phyloP scores from a whole-genome alignment of 768 basidiomycete genomes.

The Podaxis carcinomalis region DNA sequence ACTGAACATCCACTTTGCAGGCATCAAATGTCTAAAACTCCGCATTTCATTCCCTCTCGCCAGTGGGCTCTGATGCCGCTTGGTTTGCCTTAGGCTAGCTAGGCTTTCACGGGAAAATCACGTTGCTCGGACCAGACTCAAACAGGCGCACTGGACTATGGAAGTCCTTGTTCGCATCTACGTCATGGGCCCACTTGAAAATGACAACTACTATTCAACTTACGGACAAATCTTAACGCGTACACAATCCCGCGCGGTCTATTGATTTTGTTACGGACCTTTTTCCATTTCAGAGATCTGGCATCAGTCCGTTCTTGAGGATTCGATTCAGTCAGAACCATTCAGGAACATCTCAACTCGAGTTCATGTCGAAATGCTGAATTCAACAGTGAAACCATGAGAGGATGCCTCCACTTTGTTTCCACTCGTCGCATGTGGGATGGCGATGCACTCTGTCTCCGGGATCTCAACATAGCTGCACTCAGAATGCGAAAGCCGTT shows the following conservation, averaged over 20 bases:
- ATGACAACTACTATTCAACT: background rate
- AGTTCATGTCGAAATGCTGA: background rate
- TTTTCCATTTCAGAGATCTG: background rate
- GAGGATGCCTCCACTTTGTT: background rate
- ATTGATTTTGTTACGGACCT: background rate
- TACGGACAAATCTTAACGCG: background rate
- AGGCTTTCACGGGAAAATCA: background rate
- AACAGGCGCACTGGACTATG: background rate
- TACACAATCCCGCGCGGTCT: background rate
- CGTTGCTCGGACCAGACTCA: background rate
- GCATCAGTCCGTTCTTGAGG: background rate
- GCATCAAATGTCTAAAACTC: background rate
- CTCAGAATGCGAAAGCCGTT: background rate
- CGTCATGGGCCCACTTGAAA: background rate
- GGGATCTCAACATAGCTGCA: background rate
- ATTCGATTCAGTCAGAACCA: background rate
- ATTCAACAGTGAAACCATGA: background rate
- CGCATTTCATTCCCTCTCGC: background rate
- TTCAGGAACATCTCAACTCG: background rate
- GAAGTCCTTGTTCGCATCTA: background rate
- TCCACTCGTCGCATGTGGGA: background rate
- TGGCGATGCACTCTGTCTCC: background rate
- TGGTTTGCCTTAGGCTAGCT: background rate
- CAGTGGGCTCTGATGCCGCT: background rate
- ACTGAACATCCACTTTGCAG: background rate